phyloP scores from a whole-genome alignment of 2,329 filamentous ascomycete species.

The Talaromyces pinophilus region DNA sequence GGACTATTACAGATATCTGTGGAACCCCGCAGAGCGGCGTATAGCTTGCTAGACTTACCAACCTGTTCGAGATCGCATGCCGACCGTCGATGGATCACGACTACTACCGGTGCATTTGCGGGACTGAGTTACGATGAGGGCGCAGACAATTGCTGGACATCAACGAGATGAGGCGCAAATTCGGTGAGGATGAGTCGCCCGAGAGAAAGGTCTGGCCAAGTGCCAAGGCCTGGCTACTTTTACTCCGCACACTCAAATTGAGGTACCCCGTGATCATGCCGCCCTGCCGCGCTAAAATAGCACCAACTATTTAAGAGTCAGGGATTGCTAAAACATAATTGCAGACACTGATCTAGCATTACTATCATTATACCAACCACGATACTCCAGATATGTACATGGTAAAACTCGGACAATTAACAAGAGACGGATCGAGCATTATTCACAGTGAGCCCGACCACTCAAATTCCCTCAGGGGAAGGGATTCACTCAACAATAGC shows the following conservation, averaged over 20 bases:
- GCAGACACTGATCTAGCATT: slow-evolving; percentile 15
- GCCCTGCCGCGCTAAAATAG: not conserved
- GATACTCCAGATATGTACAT: slow-evolving; percentile 23
- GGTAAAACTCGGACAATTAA: slow-evolving; percentile 8
- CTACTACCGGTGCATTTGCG: slow-evolving; percentile 18
- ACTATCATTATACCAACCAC: slow-evolving; percentile 24
- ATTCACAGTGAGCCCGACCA: slow-evolving; percentile 22
- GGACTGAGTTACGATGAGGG: not conserved
- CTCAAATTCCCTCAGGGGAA: slow-evolving; percentile 13
- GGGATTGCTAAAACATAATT: not conserved
- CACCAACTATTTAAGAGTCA: not conserved
- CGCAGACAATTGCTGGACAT: not conserved
- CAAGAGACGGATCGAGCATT: slow-evolving; percentile 10
- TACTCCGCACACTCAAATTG: slow-evolving; percentile 13
- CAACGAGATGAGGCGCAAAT: not conserved
- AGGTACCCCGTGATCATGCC: slow-evolving; percentile 8
- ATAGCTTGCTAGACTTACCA: slow-evolving; percentile 35
- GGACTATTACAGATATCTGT: not conserved
- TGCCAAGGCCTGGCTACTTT: slow-evolving; percentile 6
- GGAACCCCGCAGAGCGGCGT: slow-evolving; percentile 6
- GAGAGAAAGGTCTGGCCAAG: not conserved
- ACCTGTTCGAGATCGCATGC: slow-evolving; percentile 48
- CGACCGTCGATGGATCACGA: slow-evolving; percentile 24
- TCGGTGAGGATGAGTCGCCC: not conserved
- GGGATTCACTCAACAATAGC: slow-evolving; percentile 23